Evolutionary conservation across 2,329 filamentous ascomycete genomes (phyloP).

Genomic region (Beauveria brongniartii): DNA sequence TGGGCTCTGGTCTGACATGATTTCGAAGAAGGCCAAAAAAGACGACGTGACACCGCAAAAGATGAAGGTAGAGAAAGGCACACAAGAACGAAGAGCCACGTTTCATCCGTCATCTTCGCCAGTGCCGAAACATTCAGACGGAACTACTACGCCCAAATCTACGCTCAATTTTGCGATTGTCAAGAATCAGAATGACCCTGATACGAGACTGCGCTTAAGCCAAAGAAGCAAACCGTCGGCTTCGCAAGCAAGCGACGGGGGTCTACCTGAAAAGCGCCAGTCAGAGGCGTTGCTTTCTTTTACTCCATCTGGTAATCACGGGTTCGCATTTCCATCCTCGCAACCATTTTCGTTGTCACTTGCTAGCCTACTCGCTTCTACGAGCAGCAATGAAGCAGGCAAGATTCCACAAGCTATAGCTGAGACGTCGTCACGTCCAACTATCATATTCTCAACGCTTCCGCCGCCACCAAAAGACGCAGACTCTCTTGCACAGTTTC

Average conservation of each 20-base stretch:
- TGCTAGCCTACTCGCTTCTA: not conserved
- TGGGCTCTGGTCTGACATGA: constrained; percentile 2
- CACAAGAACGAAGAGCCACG: not conserved
- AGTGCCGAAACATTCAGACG: not conserved
- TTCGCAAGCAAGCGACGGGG: constrained; percentile 41
- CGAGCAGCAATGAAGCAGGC: not conserved
- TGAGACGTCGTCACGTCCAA: not conserved
- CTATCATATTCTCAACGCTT: constrained; percentile 15
- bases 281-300: not conserved
- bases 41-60: not conserved
- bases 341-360: not conserved
- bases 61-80: not conserved
- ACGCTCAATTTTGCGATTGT: constrained; percentile 62
- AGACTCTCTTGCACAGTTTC: constrained; percentile 18
- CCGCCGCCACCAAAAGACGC: constrained; percentile 21
- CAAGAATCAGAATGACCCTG: constrained; percentile 63
- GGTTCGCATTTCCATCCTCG: constrained; percentile 2
- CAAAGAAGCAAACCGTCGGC: constrained; percentile 43
- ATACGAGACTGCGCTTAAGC: constrained; percentile 56
- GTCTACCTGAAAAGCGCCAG: constrained; percentile 6
- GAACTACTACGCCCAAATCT: constrained; percentile 25
- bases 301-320: not conserved
- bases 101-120: not conserved
- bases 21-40: constrained; percentile 1
- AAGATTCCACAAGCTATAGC: constrained; percentile 5